These are phyloP conservation scores for Debaryomyces tyrocola DNA, from an alignment of 805 yeast species.

Conservation along the genomic window DNA sequence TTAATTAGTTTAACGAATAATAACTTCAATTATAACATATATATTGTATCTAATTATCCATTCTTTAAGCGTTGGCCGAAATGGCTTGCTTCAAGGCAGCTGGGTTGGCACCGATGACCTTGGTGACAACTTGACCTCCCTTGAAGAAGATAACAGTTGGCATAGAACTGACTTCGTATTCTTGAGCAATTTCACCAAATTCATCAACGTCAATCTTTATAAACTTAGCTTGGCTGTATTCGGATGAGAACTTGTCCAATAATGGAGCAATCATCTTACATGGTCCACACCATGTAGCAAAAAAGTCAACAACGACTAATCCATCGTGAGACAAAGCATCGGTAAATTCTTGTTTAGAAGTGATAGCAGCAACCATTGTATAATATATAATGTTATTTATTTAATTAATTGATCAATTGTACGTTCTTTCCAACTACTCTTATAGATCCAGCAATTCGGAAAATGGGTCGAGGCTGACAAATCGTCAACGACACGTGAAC, in stretches of 20 bases:
- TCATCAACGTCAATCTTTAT: conserved; percentile 91
- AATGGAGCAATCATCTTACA: conserved; percentile 97
- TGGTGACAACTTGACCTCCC: conserved; percentile 75
- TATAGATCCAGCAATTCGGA: too few relatives aligned
- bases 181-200: conserved; percentile 71
- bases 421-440: background rate
- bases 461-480: too few relatives aligned
- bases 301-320: conserved; percentile 91
- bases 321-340: conserved; percentile 61
- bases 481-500: too few relatives aligned
- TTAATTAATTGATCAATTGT: background rate
- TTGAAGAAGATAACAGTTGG: conserved; percentile 74
- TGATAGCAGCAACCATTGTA: conserved; percentile 38
- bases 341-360: conserved; percentile 56
- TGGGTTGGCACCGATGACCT: conserved; percentile 89
- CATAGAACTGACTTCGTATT: conserved; percentile 57
- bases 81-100: conserved; percentile 73
- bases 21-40: background rate
- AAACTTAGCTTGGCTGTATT: conserved; percentile 70
- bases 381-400: background rate
- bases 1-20: too few relatives aligned
- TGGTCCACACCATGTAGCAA: conserved; percentile 98
- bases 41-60: background rate
- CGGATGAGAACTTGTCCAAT: conserved; percentile 74
- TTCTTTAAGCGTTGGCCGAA: conserved; percentile 47